A percentile compares a stretch with the other conserved stretches of the same genome.
Evolutionary conservation across 371 early-diverging fungal species (phyloP).

Genomic region (Mucor irregularis): DNA sequence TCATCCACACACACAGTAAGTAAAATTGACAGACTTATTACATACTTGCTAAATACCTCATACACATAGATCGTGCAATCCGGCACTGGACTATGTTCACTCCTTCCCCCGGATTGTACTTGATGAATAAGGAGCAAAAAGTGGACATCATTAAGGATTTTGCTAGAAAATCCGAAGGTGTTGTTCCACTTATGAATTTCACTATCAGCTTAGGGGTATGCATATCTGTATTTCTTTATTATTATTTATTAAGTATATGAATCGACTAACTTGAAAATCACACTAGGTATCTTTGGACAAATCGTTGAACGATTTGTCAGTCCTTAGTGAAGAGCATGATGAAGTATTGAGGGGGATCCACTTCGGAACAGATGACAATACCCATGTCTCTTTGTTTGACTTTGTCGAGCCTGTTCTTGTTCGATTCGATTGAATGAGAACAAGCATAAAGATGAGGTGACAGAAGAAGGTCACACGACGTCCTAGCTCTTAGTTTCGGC

Average conservation of each 20-base stretch:
- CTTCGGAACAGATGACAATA: neutral
- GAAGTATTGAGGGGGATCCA: conserved; percentile 3
- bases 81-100: conserved; percentile 15
- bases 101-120: conserved; percentile 5
- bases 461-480: conserved; percentile 11
- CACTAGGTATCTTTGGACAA: conserved; percentile 19
- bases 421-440: conserved; percentile 14
- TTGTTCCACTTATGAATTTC: conserved; percentile 5
- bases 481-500: conserved; percentile 8
- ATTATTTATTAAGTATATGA: conserved; percentile 9
- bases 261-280: conserved; percentile 17
- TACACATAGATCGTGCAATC: neutral
- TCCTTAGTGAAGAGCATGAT: conserved; percentile 7
- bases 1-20: conserved; percentile 2
- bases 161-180: conserved; percentile 6
- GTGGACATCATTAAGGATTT: conserved; percentile 5
- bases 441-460: conserved; percentile 11
- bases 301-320: conserved; percentile 8
- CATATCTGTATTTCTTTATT: conserved; percentile 5
- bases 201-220: conserved; percentile 12
- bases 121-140: conserved; percentile 16
- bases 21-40: conserved; percentile 9
- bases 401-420: conserved; percentile 11
- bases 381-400: conserved; percentile 14
- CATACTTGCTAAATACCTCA: conserved; percentile 6